Evolutionary conservation across 345 rosid genomes (phyloP).

Genomic region (Eucalyptus viminalis): DNA sequence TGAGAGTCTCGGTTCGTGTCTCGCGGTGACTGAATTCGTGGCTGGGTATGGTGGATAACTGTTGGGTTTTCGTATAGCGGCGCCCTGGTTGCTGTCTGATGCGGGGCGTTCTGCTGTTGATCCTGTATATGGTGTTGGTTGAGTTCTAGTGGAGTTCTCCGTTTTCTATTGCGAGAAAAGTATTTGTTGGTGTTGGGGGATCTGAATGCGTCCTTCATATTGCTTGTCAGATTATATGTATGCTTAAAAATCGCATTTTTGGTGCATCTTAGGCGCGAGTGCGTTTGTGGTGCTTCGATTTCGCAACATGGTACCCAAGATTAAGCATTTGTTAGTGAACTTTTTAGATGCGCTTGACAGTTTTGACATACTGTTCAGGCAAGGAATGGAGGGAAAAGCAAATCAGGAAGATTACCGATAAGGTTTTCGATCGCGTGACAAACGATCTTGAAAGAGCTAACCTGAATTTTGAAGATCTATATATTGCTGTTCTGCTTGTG

Average conservation of each 20-base stretch:
- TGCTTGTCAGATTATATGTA: background rate
- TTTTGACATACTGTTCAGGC: constrained; percentile 22
- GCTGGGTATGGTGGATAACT: background rate
- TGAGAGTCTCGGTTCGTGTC: no score
- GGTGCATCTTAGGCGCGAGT: background rate
- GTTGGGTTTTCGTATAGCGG: background rate
- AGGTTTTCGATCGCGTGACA: constrained; percentile 42
- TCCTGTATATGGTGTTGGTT: background rate
- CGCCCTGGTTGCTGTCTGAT: background rate
- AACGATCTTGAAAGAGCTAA: constrained; percentile 36
- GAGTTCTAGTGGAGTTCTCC: background rate
- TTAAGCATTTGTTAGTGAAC: background rate
- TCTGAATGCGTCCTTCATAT: background rate
- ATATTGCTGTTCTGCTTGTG: constrained; percentile 75
- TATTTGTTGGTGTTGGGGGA: background rate
- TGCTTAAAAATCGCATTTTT: background rate
- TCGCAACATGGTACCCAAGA: background rate
- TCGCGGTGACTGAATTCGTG: background rate
- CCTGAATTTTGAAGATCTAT: constrained; percentile 72
- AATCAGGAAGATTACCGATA: constrained; percentile 49
- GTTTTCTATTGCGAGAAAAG: background rate
- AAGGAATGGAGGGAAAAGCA: constrained; percentile 75
- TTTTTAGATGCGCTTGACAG: background rate
- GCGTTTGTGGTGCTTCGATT: background rate
- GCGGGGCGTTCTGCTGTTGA: background rate